Evolutionary conservation across 768 basidiomycete genomes (phyloP).

Genomic region (Mycena rosella): DNA sequence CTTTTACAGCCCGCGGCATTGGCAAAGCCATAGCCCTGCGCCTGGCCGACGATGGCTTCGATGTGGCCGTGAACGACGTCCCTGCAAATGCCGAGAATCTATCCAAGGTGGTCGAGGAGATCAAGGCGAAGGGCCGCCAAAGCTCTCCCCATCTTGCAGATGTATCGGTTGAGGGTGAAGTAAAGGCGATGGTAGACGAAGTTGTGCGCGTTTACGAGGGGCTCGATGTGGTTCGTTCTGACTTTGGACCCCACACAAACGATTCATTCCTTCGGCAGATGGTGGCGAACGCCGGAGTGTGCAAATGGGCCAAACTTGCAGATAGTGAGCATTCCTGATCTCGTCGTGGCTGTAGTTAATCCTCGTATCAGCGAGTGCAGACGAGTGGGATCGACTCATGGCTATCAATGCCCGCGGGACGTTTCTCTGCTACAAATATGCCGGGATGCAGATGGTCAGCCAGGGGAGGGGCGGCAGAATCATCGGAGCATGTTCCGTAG

Average conservation of each 20-base stretch:
- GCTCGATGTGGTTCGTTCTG: slow-evolving; percentile 34
- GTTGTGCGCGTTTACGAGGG: slow-evolving; percentile 14
- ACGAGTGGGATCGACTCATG: slow-evolving; percentile 43
- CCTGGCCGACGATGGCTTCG: slow-evolving; percentile 55
- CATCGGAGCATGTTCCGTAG: slow-evolving; percentile 44
- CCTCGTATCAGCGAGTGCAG: slow-evolving; percentile 17
- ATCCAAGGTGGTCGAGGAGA: slow-evolving; percentile 35
- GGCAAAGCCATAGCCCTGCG: slow-evolving; percentile 54
- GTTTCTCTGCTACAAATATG: slow-evolving; percentile 52
- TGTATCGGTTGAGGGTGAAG: slow-evolving; percentile 41
- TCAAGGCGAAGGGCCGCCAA: slow-evolving; percentile 32
- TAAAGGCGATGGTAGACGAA: slow-evolving; percentile 37
- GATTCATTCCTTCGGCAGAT: slow-evolving; percentile 31
- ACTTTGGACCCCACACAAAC: too few relatives aligned
- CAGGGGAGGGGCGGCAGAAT: slow-evolving; percentile 48
- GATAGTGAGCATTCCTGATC: slow-evolving; percentile 20
- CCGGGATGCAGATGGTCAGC: slow-evolving; percentile 49
- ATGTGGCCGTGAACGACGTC: slow-evolving; percentile 53
- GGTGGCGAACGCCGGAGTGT: slow-evolving; percentile 45
- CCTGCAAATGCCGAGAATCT: slow-evolving; percentile 25
- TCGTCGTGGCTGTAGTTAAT: neutral
- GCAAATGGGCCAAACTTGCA: slow-evolving; percentile 2
- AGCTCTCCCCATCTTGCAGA: slow-evolving; percentile 30
- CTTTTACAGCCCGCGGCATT: slow-evolving; percentile 49
- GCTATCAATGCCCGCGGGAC: slow-evolving; percentile 46